Base-by-base conservation (phyloP, 2,329 filamentous ascomycete genomes). In the Helminthosporium solani region DNA sequence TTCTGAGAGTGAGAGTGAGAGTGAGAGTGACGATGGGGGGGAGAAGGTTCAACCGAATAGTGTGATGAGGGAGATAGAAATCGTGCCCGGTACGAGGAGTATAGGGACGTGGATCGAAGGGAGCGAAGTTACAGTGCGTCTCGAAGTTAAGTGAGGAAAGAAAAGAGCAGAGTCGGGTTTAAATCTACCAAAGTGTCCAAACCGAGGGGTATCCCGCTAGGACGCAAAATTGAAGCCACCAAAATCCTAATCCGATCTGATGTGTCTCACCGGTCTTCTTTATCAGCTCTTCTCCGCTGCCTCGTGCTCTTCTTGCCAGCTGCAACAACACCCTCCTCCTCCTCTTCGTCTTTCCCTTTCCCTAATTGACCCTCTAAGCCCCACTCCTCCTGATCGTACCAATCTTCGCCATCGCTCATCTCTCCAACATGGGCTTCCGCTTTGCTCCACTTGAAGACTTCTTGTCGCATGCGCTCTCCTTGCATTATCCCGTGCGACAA, bases 341-440 rank as follows among this genome's bases (percentile, higher is more conserved):
- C 88, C 64, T 94, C 88, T 60, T 92, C 88, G 63, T 90, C 87
- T 59, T 88, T 85, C 0, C 88, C 88, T 72, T 94, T 94, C 67
- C 88, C 86, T 7, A 92, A 72, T 55, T 88, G 85, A 50, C 87
- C 85, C 7, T 82, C 79, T 39, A 94, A 68, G 0, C 81, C 82
- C 87, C 88, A 92, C 71, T 89, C 86, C 42, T 89, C 85, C 61
- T 81, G 82, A 68, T 95, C 89, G 63, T 90, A 91, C 87, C 88
- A 95, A 66, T 95, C 89, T 73, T 95, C 89, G 9, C 88, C 88
- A 64, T 95, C 89, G 40, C 86, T 90, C 84, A 94, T 84, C 67
- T 91, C 87, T 40, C 84, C 81, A 14, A 84, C 68, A 63, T 92
- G 88, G 18, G 80, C 87, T 71, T 92, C 88, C 1, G 88, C 85